A percentile compares a stretch with the other conserved stretches of the same genome.
Evolutionary conservation across 345 rosid genomes (phyloP).

Genomic region (Lagerstroemia speciosa): DNA sequence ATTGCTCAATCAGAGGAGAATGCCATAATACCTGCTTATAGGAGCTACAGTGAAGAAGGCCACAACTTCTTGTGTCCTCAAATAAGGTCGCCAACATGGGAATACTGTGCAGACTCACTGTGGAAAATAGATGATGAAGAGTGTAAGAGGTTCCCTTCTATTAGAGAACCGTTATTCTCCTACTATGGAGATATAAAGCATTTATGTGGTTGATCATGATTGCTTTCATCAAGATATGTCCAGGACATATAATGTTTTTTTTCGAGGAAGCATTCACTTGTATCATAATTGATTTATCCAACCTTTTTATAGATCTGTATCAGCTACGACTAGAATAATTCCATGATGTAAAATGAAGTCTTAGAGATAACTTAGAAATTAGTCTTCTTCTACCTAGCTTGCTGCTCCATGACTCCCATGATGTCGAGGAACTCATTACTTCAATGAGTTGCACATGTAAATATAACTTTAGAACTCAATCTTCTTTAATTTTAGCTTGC

Average conservation of each 20-base stretch:
- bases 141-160: slow-evolving; percentile 44
- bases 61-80: slow-evolving; percentile 36
- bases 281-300: slow-evolving; percentile 24
- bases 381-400: neutral
- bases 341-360: slow-evolving; percentile 5
- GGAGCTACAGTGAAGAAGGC: slow-evolving; percentile 37
- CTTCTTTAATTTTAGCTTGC: neutral
- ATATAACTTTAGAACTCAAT: neutral
- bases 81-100: slow-evolving; percentile 56
- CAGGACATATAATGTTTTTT: slow-evolving; percentile 14
- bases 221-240: slow-evolving; percentile 40
- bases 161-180: slow-evolving; percentile 23
- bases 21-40: slow-evolving; percentile 38
- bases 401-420: neutral
- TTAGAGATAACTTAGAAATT: neutral
- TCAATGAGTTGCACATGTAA: neutral
- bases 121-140: slow-evolving; percentile 69
- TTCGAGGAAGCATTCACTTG: slow-evolving; percentile 34
- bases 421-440: neutral
- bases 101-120: slow-evolving; percentile 38
- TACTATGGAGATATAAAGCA: slow-evolving; percentile 31
- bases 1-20: slow-evolving; percentile 47
- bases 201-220: slow-evolving; percentile 44
- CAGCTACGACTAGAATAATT: slow-evolving; percentile 11
- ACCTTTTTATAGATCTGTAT: slow-evolving; percentile 10